Base-by-base conservation (phyloP, 164 flowering plant genomes). In the Macadamia tetraphylla region DNA sequence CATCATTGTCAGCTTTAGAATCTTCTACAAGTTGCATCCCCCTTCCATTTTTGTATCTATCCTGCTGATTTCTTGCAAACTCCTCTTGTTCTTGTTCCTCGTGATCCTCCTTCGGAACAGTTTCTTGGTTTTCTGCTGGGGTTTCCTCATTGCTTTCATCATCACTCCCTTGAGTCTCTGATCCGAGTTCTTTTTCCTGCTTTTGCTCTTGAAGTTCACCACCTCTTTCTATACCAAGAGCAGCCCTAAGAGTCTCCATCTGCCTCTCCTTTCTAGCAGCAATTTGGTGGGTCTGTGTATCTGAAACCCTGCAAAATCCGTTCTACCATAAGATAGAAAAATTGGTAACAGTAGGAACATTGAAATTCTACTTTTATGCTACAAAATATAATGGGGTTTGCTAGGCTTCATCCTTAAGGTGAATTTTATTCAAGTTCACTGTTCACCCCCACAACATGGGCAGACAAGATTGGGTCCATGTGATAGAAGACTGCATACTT, bases 241-340 rank as follows among this genome's bases (percentile, higher is more conserved):
- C 99, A 78, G 89, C 89, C 70, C 88, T 84, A 5, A 95, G 74
- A 29, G 80, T 84, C 81, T 92, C 98, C 94, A 95, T 80, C 77
- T 92, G 94, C 74, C 77, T 88, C 80, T 92, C 97, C 77, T 92
- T 92, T 59, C 90, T 84, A 51, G 96, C 98, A 69, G 99, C 98
- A 75, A 95, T 80, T 73, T 95, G 96, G 67, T 92, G 99, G 29
- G 94, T 87, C 74, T 90, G 94, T 9, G 97, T 94, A 65, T 94
- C 90, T 9, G 95, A 87, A 67, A 85, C 75, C 85, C 99, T 90
- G 77, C 40, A 63, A 56, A 14, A 75, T 35, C 51, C 49, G 30
- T 23, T 23, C 23, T 23, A 65, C 40, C 40, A 35, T 35, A 2
- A 35, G 40, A 35, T 35, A 2, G 40, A 35, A 2, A 35, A 35